Conservation (phyloP, 257 asterid genomes). For the Primulina eburnea region DNA sequence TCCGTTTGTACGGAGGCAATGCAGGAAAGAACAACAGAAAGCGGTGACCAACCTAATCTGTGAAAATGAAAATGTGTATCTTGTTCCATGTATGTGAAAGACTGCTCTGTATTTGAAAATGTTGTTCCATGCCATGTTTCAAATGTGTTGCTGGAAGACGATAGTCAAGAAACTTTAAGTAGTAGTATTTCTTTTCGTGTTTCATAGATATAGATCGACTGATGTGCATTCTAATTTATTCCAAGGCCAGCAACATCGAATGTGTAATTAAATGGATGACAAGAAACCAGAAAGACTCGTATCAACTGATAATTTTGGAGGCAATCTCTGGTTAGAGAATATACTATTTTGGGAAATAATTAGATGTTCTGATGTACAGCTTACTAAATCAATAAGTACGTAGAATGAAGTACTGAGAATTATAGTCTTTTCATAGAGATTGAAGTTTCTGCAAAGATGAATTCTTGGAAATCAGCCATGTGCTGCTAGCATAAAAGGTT, state of each 20-base stretch:
- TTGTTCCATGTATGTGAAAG: not conserved
- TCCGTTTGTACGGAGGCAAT: constrained; percentile 70
- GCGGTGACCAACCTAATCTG: constrained; percentile 34
- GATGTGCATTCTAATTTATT: not conserved
- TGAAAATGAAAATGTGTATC: not conserved
- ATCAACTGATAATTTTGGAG: not conserved
- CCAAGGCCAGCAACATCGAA: not conserved
- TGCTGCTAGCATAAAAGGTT: too few species aligned
- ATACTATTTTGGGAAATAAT: not conserved
- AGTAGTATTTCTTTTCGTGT: not conserved
- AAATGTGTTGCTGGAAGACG: not conserved
- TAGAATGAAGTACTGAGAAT: not conserved
- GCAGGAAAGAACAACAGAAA: constrained; percentile 46
- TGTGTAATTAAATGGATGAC: not conserved
- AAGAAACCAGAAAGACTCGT: not conserved
- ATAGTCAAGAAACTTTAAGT: not conserved
- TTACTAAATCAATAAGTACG: not conserved
- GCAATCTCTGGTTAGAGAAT: not conserved
- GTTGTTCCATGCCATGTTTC: not conserved
- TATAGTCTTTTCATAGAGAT: too few species aligned
- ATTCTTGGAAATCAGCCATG: not conserved
- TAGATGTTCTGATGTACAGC: not conserved
- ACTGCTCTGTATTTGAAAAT: not conserved
- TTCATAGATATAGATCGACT: not conserved
- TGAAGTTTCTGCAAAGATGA: not conserved